These are phyloP conservation scores for Leptographium wingfieldii DNA, from an alignment of 2,329 filamentous ascomycete species.

Conservation along the genomic window DNA sequence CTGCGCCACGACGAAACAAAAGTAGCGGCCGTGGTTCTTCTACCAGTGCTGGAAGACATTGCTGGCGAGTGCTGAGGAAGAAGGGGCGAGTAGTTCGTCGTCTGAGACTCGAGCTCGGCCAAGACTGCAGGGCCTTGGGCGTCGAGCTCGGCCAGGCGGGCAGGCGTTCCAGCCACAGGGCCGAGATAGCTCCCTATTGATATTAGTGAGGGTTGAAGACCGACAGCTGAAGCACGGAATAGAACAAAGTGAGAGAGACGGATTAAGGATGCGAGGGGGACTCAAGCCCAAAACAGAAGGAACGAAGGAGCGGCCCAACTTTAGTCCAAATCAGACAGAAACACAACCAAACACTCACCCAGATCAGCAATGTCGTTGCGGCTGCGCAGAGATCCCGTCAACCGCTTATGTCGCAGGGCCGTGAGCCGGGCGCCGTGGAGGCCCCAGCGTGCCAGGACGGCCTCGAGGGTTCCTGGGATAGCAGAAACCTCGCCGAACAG, in stretches of 20 bases:
- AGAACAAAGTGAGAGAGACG: not conserved
- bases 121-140: not conserved
- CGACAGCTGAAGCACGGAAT: not conserved
- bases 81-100: not conserved
- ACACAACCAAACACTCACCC: not conserved
- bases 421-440: slow-evolving; percentile 1
- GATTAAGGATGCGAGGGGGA: not conserved
- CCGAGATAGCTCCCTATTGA: slow-evolving; percentile 2
- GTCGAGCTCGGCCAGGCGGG: slow-evolving; percentile 7
- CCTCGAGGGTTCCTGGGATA: not conserved
- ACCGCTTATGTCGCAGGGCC: not conserved
- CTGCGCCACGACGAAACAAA: slow-evolving; percentile 8
- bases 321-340: not conserved
- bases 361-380: not conserved
- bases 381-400: not conserved
- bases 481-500: slow-evolving; percentile 4
- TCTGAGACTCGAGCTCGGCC: slow-evolving; percentile 10
- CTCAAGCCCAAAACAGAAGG: not conserved
- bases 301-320: not conserved
- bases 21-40: not conserved
- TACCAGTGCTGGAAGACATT: not conserved
- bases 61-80: slow-evolving; percentile 2
- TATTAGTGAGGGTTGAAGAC: not conserved
- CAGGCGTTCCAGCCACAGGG: not conserved
- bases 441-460: slow-evolving; percentile 1